A percentile compares a stretch with the other conserved stretches of the same genome.
These are phyloP conservation scores for Aspergillus neotritici DNA, from an alignment of 2,329 filamentous ascomycete genomes.

Conservation along the genomic window DNA sequence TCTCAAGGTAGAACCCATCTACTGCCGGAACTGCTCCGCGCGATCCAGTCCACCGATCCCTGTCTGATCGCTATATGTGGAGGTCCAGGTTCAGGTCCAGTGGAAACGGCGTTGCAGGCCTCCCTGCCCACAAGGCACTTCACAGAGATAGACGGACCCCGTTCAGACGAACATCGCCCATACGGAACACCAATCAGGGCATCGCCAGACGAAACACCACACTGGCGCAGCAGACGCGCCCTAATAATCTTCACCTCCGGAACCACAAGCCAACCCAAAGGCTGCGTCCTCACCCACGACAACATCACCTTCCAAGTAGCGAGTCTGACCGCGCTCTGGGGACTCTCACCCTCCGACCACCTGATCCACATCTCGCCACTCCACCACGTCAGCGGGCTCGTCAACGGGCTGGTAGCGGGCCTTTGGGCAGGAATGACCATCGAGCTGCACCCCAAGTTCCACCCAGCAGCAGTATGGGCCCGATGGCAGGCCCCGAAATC, in stretches of 20 bases:
- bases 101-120: no score
- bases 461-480: conserved; percentile 42
- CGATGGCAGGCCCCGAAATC: conserved; percentile 39
- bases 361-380: conserved; percentile 48
- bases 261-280: conserved; percentile 39
- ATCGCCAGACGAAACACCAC: no score
- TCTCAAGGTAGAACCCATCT: conserved; percentile 38
- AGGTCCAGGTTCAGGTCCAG: no score
- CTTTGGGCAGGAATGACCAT: conserved; percentile 44
- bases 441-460: conserved; percentile 45
- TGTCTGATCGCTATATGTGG: no score
- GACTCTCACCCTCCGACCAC: conserved; percentile 34
- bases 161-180: no score
- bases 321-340: conserved; percentile 28
- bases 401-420: conserved; percentile 46
- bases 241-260: conserved; percentile 42
- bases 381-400: conserved; percentile 48
- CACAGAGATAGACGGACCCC: no score
- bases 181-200: no score
- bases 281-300: conserved; percentile 41
- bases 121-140: no score
- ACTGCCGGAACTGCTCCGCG: conserved; percentile 38
- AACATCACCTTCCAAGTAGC: conserved; percentile 32
- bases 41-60: conserved; percentile 39
- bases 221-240: no score